Evolutionary conservation across 2,329 filamentous ascomycete genomes (phyloP), one percentile per base, ranked within the genome.

Genomic region (Ascochyta viciae-villosae): DNA sequence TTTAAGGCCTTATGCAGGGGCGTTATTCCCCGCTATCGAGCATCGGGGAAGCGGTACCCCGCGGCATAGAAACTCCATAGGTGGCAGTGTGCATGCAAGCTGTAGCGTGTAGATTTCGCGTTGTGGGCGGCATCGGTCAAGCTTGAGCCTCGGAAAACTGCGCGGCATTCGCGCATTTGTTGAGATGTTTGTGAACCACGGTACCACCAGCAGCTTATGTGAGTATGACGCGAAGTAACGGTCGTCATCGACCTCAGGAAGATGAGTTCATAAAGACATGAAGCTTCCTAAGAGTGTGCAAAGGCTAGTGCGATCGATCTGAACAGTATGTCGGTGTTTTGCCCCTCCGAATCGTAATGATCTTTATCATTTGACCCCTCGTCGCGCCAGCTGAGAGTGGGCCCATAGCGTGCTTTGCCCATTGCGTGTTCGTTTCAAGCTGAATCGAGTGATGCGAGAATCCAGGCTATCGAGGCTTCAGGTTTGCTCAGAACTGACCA

Each of bases 181-280:
- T 56, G 53, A 50, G 53, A 38, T 13, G 23, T 50, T 53, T 45
- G 44, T 43, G 50, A 48, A 56, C 60, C 60, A 60, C 48, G 58
- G 58, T 60, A 57, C 42, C 42, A 46, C 27, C n/a, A 59, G 58
- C 56, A 48, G 52, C 58, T 50, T 51, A 47, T 42, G 13, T 37
- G 34, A 48, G 13, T 8, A 51, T 46, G 44, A 49, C 40, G 47
- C 38, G 26, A 41, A 38, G 41, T 27, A 23, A 40, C 26, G 12
- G 16, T 39, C 31, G 3, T 33, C 19, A 13, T 41, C 26, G 34
- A 31, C n/a, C 13, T 35, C 29, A 31, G 10, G 29, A 12, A 29
- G 27, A 29, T 12, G 27, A 29, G 8, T 12, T 4, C 10, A 4
- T 13, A 31, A 6, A 12, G 29, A 42, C 29, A 31, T 13, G 24